These are phyloP conservation scores for Starmerella ratchasimensis DNA, from an alignment of 805 yeast species.

Conservation along the genomic window DNA sequence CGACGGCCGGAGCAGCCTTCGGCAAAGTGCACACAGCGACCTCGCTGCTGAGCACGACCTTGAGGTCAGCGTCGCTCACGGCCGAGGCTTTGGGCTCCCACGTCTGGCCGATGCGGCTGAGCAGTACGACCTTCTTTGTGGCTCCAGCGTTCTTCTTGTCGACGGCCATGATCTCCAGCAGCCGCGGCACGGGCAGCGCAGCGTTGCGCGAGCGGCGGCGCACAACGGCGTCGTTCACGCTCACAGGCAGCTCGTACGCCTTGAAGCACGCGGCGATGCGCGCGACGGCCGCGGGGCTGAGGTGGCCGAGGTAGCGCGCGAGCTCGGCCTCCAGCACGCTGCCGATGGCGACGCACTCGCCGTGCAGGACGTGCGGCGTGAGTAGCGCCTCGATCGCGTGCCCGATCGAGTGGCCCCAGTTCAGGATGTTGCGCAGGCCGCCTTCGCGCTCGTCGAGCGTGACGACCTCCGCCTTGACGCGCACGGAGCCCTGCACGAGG, in stretches of 20 bases:
- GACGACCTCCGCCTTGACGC: slow-evolving; percentile 88
- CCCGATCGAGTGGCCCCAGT: slow-evolving; percentile 95
- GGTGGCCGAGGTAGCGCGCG: slow-evolving; percentile 76
- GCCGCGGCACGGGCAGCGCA: slow-evolving; percentile 58
- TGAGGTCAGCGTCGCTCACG: slow-evolving; percentile 66
- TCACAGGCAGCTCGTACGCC: slow-evolving; percentile 75
- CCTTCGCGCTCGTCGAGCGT: slow-evolving; percentile 91
- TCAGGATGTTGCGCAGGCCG: slow-evolving; percentile 77
- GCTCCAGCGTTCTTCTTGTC: slow-evolving; percentile 95
- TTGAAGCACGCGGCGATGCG: slow-evolving; percentile 69
- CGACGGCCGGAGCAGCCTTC: slow-evolving; percentile 26
- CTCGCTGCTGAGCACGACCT: slow-evolving; percentile 74
- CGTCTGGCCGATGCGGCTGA: slow-evolving; percentile 78
- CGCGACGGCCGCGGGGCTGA: slow-evolving; percentile 88
- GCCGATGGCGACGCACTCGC: slow-evolving; percentile 98
- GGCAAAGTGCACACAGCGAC: slow-evolving; percentile 40
- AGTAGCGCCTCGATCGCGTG: slow-evolving; percentile 97
- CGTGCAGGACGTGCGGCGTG: slow-evolving; percentile 92
- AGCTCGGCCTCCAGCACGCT: slow-evolving; percentile 90
- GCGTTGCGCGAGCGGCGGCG: slow-evolving; percentile 55
- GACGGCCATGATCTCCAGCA: slow-evolving; percentile 77
- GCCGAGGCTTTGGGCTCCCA: slow-evolving; percentile 77
- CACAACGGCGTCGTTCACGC: slow-evolving; percentile 59
- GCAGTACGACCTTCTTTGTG: slow-evolving; percentile 71
- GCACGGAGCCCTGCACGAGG: slow-evolving; percentile 72